Conservation (phyloP, 1,284 basidiomycete species). For the Singerocomus inundabilis region DNA sequence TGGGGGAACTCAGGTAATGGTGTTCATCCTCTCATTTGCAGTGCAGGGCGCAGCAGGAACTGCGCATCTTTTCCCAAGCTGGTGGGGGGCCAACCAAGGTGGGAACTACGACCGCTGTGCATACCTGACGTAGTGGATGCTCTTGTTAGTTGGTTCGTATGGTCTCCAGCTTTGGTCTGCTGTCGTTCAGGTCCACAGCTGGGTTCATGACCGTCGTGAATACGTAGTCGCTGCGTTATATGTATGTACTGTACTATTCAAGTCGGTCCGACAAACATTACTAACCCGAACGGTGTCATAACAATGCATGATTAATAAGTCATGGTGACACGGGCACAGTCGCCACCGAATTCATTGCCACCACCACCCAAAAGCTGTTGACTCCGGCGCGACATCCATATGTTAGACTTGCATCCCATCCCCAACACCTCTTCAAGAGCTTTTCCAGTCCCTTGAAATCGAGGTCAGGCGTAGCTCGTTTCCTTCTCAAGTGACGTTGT, state of each 20-base stretch:
- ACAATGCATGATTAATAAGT: too few relatives aligned
- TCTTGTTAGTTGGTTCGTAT: neutral
- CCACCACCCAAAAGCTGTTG: neutral
- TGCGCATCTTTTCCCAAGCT: slow-evolving; percentile 54
- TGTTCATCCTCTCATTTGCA: slow-evolving; percentile 70
- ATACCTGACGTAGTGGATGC: slow-evolving; percentile 13
- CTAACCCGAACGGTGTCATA: too few relatives aligned
- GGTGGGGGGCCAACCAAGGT: slow-evolving; percentile 51
- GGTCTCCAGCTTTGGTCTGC: neutral
- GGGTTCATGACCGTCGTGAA: neutral
- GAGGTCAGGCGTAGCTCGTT: neutral
- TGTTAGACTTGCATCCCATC: neutral
- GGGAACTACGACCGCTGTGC: slow-evolving; percentile 32
- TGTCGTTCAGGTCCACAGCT: neutral
- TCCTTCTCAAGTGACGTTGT: slow-evolving; percentile 1
- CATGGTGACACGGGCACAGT: slow-evolving; percentile 7
- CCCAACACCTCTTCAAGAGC: neutral
- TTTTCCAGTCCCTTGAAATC: neutral
- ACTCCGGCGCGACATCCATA: neutral
- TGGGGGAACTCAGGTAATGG: slow-evolving; percentile 65
- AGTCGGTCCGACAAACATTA: too few relatives aligned
- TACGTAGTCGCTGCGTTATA: neutral
- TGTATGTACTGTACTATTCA: too few relatives aligned
- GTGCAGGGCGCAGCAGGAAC: slow-evolving; percentile 66
- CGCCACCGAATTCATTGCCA: slow-evolving; percentile 3